These are phyloP conservation scores for Scutellaria baicalensis DNA, from an alignment of 257 asterid species.

Conservation along the genomic window DNA sequence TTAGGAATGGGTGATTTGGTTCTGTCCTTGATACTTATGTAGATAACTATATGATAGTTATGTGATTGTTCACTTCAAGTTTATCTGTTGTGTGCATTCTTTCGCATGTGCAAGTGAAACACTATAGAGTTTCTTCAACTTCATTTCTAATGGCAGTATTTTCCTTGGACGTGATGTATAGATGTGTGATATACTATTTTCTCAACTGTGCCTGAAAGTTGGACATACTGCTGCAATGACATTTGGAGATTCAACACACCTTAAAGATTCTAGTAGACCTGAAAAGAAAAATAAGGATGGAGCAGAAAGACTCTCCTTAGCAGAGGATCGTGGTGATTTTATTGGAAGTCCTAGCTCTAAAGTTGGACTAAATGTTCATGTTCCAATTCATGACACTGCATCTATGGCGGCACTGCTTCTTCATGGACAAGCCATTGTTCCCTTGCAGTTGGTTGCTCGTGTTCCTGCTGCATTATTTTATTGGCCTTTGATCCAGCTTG, in stretches of 20 bases:
- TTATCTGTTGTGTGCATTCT: conserved; percentile 1
- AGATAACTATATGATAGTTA: not conserved
- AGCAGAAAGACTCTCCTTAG: conserved; percentile 31
- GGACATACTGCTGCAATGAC: conserved; percentile 34
- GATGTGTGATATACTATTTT: conserved; percentile 96
- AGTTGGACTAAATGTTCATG: conserved; percentile 31
- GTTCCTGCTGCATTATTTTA: conserved; percentile 95
- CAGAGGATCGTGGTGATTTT: conserved; percentile 40
- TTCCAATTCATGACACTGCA: conserved; percentile 53
- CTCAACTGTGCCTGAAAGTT: conserved; percentile 94
- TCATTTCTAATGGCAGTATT: not conserved
- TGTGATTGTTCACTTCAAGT: not conserved
- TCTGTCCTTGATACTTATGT: not conserved
- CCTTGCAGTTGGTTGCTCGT: conserved; percentile 97
- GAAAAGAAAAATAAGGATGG: conserved; percentile 51
- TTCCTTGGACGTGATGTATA: conserved; percentile 33
- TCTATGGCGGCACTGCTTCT: conserved; percentile 95
- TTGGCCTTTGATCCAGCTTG: conserved; percentile 99
- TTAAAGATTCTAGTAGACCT: conserved; percentile 42
- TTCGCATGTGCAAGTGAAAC: not conserved
- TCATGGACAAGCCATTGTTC: conserved; percentile 94
- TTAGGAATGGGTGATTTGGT: conserved; percentile 1
- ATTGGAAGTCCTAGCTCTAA: conserved; percentile 47
- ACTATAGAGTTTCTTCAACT: not conserved
- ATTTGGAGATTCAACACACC: conserved; percentile 41